These are phyloP conservation scores for Vitis rotundifolia DNA, from an alignment of 164 flowering plant species.

Conservation along the genomic window DNA sequence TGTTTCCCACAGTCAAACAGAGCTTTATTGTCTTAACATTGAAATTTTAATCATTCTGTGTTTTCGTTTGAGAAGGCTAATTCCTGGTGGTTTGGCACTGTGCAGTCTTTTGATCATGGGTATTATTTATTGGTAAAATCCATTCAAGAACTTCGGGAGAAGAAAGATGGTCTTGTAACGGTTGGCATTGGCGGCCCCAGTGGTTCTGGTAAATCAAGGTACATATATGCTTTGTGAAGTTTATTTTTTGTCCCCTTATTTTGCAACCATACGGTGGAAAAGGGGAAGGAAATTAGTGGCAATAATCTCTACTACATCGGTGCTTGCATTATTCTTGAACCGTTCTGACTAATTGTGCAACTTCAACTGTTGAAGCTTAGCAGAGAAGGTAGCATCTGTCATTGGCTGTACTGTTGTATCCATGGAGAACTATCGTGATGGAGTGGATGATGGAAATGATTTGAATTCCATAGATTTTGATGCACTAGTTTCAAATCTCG, in stretches of 20 bases:
- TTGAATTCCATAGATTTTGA: constrained; percentile 85
- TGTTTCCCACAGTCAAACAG: no score
- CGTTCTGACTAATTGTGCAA: constrained; percentile 11
- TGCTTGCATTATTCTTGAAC: not conserved
- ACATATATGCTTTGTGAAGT: not conserved
- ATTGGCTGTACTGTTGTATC: constrained; percentile 82
- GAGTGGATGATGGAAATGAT: constrained; percentile 87
- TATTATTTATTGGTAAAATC: constrained; percentile 88
- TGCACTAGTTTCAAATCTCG: constrained; percentile 72
- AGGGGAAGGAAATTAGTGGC: not conserved
- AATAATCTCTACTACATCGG: not conserved
- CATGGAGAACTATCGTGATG: constrained; percentile 94
- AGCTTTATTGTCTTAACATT: no score
- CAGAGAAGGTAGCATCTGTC: constrained; percentile 97
- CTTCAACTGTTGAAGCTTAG: constrained; percentile 68
- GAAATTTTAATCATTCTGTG: no score
- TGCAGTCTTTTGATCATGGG: constrained; percentile 96
- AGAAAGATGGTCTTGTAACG: constrained; percentile 79
- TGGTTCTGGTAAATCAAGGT: constrained; percentile 98
- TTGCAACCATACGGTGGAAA: not conserved
- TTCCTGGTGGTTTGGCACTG: constrained; percentile 9
- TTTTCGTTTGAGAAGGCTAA: constrained; percentile 1
- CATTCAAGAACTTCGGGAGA: constrained; percentile 91
- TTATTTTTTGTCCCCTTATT: not conserved
- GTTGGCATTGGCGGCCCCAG: constrained; percentile 97